These are phyloP conservation scores for Colletotrichum euphorbiae DNA, from an alignment of 2,329 filamentous ascomycete genomes.

Conservation along the genomic window DNA sequence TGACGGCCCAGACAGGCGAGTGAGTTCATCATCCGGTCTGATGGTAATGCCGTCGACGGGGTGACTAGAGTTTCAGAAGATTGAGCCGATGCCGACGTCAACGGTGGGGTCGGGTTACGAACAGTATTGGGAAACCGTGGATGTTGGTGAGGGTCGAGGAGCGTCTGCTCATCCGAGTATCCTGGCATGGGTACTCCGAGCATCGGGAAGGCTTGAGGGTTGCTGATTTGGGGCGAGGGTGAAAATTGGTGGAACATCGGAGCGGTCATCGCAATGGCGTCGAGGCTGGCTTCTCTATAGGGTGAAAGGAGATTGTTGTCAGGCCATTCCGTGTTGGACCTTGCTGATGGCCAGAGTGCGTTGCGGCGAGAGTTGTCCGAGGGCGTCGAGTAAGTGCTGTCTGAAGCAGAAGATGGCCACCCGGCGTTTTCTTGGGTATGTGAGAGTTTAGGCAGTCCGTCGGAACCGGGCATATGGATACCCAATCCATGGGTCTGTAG, in stretches of 20 bases:
- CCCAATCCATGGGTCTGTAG: constrained; percentile 36
- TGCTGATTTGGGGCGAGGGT: constrained; percentile 43
- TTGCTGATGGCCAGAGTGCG: constrained; percentile 41
- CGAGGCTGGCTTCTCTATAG: constrained; percentile 44
- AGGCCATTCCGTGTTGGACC: constrained; percentile 49
- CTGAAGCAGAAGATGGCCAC: constrained; percentile 59
- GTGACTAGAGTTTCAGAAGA: constrained; percentile 63
- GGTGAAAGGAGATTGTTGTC: constrained; percentile 44
- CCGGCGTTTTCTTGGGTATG: constrained; percentile 52
- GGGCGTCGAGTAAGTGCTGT: constrained; percentile 61
- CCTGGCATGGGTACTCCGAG: constrained; percentile 51
- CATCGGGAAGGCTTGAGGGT: constrained; percentile 48
- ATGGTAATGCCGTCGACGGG: constrained; percentile 53
- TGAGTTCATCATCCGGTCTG: constrained; percentile 50
- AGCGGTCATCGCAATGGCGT: constrained; percentile 43
- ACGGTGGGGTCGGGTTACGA: constrained; percentile 62
- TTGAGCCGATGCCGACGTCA: constrained; percentile 57
- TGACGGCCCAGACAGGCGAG: constrained; percentile 53
- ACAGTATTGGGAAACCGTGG: constrained; percentile 56
- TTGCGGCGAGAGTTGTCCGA: constrained; percentile 51
- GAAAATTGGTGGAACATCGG: constrained; percentile 47
- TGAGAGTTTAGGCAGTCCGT: constrained; percentile 37
- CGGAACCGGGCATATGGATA: constrained; percentile 27
- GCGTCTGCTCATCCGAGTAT: constrained; percentile 51
- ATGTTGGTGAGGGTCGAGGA: constrained; percentile 51